phyloP scores from a whole-genome alignment of 2,329 filamentous ascomycete genomes.

The Sarocladium oryzae region DNA sequence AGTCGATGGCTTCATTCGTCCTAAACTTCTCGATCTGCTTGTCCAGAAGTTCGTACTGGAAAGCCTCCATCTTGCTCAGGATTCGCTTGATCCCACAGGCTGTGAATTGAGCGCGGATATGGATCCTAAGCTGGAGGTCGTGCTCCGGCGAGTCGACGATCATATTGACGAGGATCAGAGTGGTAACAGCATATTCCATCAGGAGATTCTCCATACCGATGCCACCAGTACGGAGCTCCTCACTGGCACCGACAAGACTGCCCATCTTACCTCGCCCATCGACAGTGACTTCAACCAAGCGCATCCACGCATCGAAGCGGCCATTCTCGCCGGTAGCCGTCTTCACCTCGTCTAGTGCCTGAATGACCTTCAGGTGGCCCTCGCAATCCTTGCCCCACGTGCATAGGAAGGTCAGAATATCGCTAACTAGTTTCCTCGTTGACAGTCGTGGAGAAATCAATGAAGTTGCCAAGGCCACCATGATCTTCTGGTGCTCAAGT shows the following conservation, averaged over 20 bases:
- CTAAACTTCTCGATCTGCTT: slow-evolving; percentile 95
- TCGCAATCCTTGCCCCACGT: slow-evolving; percentile 81
- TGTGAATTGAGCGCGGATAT: slow-evolving; percentile 92
- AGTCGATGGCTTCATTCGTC: slow-evolving; percentile 93
- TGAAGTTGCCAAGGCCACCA: slow-evolving; percentile 79
- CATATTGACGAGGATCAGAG: slow-evolving; percentile 93
- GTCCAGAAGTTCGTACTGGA: slow-evolving; percentile 97
- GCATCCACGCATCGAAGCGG: slow-evolving; percentile 97
- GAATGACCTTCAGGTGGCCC: slow-evolving; percentile 88
- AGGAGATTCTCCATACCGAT: slow-evolving; percentile 98
- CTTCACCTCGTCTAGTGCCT: slow-evolving; percentile 89
- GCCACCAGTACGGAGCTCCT: slow-evolving; percentile 90
- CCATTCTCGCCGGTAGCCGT: slow-evolving; percentile 84
- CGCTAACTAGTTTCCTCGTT: slow-evolving; percentile 89
- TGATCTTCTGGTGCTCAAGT: slow-evolving; percentile 79
- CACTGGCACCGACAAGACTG: slow-evolving; percentile 90
- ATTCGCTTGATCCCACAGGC: slow-evolving; percentile 93
- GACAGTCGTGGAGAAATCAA: slow-evolving; percentile 84
- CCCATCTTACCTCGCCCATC: slow-evolving; percentile 99
- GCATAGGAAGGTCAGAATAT: slow-evolving; percentile 92
- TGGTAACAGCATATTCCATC: slow-evolving; percentile 97
- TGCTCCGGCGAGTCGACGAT: slow-evolving; percentile 84
- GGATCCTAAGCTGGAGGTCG: slow-evolving; percentile 85
- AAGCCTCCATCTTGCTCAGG: slow-evolving; percentile 92
- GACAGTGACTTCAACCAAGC: slow-evolving; percentile 92